A percentile compares a stretch with the other conserved stretches of the same genome.
Evolutionary conservation across 768 basidiomycete genomes (phyloP).

Genomic region (Mycena chlorophos): DNA sequence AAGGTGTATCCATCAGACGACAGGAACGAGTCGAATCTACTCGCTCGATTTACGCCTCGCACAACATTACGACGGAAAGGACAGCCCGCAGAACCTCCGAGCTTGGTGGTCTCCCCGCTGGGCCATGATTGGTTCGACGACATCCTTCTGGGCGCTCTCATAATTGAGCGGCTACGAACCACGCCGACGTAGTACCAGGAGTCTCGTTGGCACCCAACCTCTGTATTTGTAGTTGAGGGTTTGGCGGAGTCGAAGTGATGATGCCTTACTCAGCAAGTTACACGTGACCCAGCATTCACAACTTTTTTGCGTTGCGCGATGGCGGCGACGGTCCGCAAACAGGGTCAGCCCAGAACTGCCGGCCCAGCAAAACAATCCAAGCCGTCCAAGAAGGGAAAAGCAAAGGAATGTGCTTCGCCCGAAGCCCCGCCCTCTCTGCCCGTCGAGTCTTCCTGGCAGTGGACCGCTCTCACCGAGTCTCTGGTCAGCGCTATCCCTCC

Average conservation of each 20-base stretch:
- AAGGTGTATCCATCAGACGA: slow-evolving; percentile 46
- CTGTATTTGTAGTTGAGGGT: neutral
- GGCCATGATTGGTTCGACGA: slow-evolving; percentile 45
- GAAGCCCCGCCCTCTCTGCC: slow-evolving; percentile 23
- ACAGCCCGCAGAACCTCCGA: slow-evolving; percentile 33
- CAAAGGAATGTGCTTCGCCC: slow-evolving; percentile 36
- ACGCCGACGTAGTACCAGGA: slow-evolving; percentile 24
- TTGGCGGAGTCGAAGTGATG: neutral
- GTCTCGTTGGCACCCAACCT: neutral
- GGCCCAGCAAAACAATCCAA: neutral
- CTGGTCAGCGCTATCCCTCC: slow-evolving; percentile 65
- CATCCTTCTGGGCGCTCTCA: slow-evolving; percentile 42
- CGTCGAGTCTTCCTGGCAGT: slow-evolving; percentile 51
- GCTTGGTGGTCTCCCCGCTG: slow-evolving; percentile 39
- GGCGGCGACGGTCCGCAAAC: neutral
- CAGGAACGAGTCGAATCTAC: slow-evolving; percentile 30
- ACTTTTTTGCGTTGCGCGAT: neutral
- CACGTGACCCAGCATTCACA: neutral
- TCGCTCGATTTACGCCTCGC: slow-evolving; percentile 43
- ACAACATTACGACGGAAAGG: slow-evolving; percentile 35
- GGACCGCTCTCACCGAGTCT: slow-evolving; percentile 72
- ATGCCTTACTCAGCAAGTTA: slow-evolving; percentile 27
- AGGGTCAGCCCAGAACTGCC: slow-evolving; percentile 24
- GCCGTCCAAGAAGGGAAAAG: slow-evolving; percentile 52
- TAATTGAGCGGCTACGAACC: slow-evolving; percentile 43